Base-by-base conservation (phyloP, 768 basidiomycete genomes). In the Podaxis sp. region DNA sequence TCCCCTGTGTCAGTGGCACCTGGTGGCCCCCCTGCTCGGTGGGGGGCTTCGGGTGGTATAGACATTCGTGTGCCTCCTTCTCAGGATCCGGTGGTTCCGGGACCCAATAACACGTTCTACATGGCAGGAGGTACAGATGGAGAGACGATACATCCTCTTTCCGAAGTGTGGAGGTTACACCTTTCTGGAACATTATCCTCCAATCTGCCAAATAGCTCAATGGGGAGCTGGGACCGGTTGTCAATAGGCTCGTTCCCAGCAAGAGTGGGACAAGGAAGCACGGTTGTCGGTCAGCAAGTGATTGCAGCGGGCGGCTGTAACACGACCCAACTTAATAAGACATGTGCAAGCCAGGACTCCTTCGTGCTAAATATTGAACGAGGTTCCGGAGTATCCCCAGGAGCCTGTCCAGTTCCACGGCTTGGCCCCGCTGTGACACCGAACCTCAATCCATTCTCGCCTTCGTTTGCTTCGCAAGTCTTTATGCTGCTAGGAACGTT, bases 41-140 rank as follows among this genome's bases (percentile, higher is more conserved):
- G 85, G 83, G 86, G 87, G 48, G 87, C 90, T 1, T 83, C 84
- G 17, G 92, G 92, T 53, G 92, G 92, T 1, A 87, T 86, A 44
- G 92, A 94, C 68, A 74, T 77, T 48, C 80, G 84, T n/a, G 77
- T 77, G 3, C 36, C 71, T 13, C 69, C 78, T 48, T 72, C 78
- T 55, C 76, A 78, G 64, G 82, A 82, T 69, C 72, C 79, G 24
- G 66, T 78, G 9, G 66, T 80, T 8, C 77, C 80, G 17, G 81
- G 81, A 13, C 87, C 87, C 44, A 90, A 87, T 68, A 93, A 88
- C 66, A 86, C 88, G 0, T 85, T 92, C 67, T 92, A 84, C 73
- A 77, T 92, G 68, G 80, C 83, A 7, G 92, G 92, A n/a, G 92
- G 92, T 7, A 81, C 79, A 28, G 76, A 89, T 64, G 83, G 80